Evolutionary conservation across 306 rosid genomes (phyloP).

Genomic region (Clitoria ternatea): DNA sequence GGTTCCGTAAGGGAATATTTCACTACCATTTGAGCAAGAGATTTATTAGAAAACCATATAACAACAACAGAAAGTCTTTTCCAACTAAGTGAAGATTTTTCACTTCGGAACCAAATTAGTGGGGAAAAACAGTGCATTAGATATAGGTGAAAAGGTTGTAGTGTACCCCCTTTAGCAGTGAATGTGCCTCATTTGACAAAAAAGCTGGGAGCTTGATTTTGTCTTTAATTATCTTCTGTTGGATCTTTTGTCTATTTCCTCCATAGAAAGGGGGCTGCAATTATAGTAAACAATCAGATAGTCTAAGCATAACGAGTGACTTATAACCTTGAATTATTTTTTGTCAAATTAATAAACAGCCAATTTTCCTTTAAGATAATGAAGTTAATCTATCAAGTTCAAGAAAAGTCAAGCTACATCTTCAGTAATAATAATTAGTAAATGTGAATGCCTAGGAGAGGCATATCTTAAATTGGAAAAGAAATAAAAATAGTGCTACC

Average conservation of each 20-base stretch:
- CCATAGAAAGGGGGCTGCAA: constrained; percentile 71
- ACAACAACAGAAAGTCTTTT: not conserved
- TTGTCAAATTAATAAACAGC: not conserved
- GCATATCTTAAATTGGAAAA: not conserved
- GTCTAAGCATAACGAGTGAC: not conserved
- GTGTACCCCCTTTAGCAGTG: constrained; percentile 75
- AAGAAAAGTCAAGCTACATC: not conserved
- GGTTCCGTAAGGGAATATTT: not conserved
- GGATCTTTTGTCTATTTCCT: constrained; percentile 67
- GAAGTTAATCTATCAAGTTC: constrained; percentile 1
- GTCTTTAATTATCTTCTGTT: constrained; percentile 74
- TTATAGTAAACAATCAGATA: constrained; percentile 9
- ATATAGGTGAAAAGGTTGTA: not conserved
- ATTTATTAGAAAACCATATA: not conserved
- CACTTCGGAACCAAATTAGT: not conserved
- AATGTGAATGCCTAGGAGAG: not conserved
- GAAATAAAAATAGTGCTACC: not conserved
- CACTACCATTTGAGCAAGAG: not conserved
- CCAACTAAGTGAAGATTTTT: not conserved
- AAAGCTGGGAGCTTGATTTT: constrained; percentile 74
- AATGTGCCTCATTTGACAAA: constrained; percentile 81
- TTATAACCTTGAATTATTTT: not conserved
- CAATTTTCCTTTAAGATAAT: not conserved
- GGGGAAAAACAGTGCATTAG: not conserved
- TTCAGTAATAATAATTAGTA: no score